Base-by-base conservation (phyloP, 352 stramenopile genomes). In the Phytophthora colocasiae region DNA sequence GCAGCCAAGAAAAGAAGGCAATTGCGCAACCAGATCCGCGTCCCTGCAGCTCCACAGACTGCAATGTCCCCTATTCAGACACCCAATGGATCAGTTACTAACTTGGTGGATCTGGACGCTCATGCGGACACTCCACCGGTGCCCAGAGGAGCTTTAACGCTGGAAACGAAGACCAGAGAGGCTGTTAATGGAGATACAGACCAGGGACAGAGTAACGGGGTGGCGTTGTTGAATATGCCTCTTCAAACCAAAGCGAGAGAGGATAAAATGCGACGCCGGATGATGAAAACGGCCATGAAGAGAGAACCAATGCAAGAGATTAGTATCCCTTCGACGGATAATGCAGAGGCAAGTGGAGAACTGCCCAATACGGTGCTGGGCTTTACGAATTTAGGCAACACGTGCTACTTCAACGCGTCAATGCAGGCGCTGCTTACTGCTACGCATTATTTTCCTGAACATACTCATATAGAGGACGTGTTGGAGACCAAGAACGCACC, bases 301-400 rank as follows among this genome's bases (percentile, higher is more conserved):
- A 57, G 27, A 9, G 54, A 72, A 44, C 48, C 58, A 6, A 38
- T 56, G 24, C 45, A 62, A 48, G 59, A 70, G 15, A 39, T 70
- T 26, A 56, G 14, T n/a, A 58, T 70, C 27, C 38, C 67, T 6
- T 3, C 52, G 5, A 40, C 9, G n/a, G 47, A 51, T 59, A 26
- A 14, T 24, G 50, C 48, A 22, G 26, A 12, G 40, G 6, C 29
- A 3, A 14, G 11, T 34, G 24, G 45, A 6, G 58, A 69, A 39
- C 38, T 69, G 11, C 73, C 73, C 12, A 78, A 57, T 26, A 85
- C 65, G 2, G 80, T 91, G 32, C 51, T 90, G 17, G 85, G 85
- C 0, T 87, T 93, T 58, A 90, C 78, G 41, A 98, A 98, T 63
- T 47, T 98, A n/a, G 93, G 93, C 52, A 98, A 98, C 66, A 98